A percentile compares a stretch with the other conserved stretches of the same genome.
These are phyloP conservation scores for Exophiala bonariae DNA, from an alignment of 2,329 filamentous ascomycete genomes.

Conservation along the genomic window DNA sequence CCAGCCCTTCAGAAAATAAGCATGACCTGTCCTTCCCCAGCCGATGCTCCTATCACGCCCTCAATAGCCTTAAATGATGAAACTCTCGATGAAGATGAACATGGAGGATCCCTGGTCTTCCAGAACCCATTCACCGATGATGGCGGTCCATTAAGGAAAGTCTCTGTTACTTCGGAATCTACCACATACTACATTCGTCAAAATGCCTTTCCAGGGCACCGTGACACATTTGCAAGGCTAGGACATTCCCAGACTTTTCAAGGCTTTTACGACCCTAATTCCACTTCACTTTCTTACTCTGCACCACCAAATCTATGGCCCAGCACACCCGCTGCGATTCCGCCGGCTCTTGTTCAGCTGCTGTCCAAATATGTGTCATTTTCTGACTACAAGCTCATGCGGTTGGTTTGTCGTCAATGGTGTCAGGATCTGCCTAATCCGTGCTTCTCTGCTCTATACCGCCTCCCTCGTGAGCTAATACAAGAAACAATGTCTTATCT, in stretches of 20 bases:
- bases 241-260: too few species aligned
- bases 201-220: slow-evolving; percentile 23
- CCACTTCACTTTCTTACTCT: too few species aligned
- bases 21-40: too few species aligned
- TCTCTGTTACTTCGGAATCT: slow-evolving; percentile 10
- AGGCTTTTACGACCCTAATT: too few species aligned
- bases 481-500: slow-evolving; percentile 49
- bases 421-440: slow-evolving; percentile 15
- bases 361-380: slow-evolving; percentile 19
- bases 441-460: slow-evolving; percentile 17
- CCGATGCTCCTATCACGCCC: too few species aligned
- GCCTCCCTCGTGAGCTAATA: slow-evolving; percentile 49
- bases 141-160: neutral
- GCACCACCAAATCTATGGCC: neutral
- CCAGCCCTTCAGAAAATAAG: too few species aligned
- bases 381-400: slow-evolving; percentile 23
- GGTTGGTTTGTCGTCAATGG: slow-evolving; percentile 26
- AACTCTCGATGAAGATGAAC: too few species aligned
- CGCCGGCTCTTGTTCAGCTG: slow-evolving; percentile 11
- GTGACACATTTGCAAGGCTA: slow-evolving; percentile 28
- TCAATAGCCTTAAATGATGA: too few species aligned
- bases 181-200: slow-evolving; percentile 17
- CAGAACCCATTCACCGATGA: neutral
- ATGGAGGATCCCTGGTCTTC: too few species aligned
- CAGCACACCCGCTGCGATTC: slow-evolving; percentile 8